Percentiles rank a stretch among this genome's conserved stretches.
Conservation (phyloP, 805 yeast genomes). For the Barnettozyma pratensis region DNA sequence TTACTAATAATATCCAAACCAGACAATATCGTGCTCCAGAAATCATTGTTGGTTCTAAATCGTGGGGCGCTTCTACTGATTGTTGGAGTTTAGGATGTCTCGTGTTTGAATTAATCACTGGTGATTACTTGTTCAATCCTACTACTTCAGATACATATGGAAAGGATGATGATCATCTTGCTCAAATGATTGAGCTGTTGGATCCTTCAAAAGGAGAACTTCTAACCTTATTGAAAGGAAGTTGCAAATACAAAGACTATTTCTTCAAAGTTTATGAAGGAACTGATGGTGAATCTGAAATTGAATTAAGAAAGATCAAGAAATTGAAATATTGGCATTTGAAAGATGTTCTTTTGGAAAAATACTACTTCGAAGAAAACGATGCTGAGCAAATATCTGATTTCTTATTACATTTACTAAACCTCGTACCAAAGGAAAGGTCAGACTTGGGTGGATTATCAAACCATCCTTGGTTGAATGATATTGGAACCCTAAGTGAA, state of each 20-base stretch:
- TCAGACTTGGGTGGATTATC: conserved; percentile 51
- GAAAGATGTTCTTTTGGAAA: conserved; percentile 62
- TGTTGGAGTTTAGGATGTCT: conserved; percentile 58
- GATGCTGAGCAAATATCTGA: conserved; percentile 47
- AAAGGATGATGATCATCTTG: conserved; percentile 59
- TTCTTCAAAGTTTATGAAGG: conserved; percentile 40
- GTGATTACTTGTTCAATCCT: conserved; percentile 62
- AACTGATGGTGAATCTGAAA: background rate
- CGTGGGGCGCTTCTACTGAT: conserved; percentile 63
- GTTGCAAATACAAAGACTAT: conserved; percentile 38
- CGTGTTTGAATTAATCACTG: conserved; percentile 54
- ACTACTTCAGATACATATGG: conserved; percentile 19
- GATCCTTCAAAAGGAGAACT: conserved; percentile 34
- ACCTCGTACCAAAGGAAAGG: conserved; percentile 42
- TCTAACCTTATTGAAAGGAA: conserved; percentile 29
- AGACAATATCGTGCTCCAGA: conserved; percentile 66
- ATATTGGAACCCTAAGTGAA: background rate
- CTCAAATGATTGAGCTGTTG: conserved; percentile 51
- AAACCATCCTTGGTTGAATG: conserved; percentile 46
- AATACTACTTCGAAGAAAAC: conserved; percentile 56
- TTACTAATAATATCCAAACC: conserved; percentile 65
- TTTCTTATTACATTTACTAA: conserved; percentile 46
- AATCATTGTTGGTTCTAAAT: conserved; percentile 44
- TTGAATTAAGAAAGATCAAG: conserved; percentile 50
- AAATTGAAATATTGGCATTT: conserved; percentile 77